phyloP scores from a whole-genome alignment of 208 protist genomes.

The Wallacemonas sp. region DNA sequence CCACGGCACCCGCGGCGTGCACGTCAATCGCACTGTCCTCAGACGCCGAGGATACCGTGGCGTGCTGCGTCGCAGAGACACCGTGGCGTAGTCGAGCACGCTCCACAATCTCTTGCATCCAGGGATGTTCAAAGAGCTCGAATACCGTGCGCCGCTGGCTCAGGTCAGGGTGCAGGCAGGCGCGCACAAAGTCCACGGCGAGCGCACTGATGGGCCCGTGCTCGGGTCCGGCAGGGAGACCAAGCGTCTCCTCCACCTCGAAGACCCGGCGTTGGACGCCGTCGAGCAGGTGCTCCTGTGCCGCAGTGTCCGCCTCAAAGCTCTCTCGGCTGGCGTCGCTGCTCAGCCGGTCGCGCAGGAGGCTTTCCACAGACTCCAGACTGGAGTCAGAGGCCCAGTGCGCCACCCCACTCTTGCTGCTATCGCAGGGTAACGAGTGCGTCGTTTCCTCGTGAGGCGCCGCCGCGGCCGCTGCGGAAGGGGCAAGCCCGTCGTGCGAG shows the following conservation, averaged over 20 bases:
- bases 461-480: too few relatives aligned
- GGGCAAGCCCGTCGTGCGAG: too few relatives aligned
- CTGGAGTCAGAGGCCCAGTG: background rate
- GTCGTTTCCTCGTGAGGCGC: too few relatives aligned
- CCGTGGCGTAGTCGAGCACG: background rate
- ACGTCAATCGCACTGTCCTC: background rate
- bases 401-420: too few relatives aligned
- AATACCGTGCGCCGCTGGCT: constrained; percentile 39
- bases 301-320: background rate
- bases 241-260: background rate
- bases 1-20: too few relatives aligned
- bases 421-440: too few relatives aligned
- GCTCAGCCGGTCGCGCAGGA: background rate
- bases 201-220: constrained; percentile 27
- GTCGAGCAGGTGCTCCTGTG: background rate
- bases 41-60: too few relatives aligned
- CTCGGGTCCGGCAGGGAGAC: background rate
- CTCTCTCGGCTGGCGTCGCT: background rate
- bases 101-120: constrained; percentile 30
- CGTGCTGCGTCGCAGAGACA: too few relatives aligned
- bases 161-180: constrained; percentile 39
- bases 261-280: background rate
- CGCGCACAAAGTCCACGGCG: constrained; percentile 59
- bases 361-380: background rate
- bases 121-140: constrained; percentile 56